Evolutionary conservation across 1,284 basidiomycete genomes (phyloP).

Genomic region (Hemileia vastatrix): DNA sequence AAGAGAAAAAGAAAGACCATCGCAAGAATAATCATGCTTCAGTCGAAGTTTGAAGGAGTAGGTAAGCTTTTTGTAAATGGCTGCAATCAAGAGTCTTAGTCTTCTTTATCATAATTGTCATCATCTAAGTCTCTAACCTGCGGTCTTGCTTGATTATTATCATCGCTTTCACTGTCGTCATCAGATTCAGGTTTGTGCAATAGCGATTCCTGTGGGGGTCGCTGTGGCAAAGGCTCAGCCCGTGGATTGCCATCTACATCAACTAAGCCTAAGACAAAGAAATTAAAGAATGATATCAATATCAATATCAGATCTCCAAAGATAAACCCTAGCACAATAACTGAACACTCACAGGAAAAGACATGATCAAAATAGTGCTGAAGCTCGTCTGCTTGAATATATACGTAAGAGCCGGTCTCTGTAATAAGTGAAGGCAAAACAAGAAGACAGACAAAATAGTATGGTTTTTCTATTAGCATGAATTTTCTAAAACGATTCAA

Average conservation of each 20-base stretch:
- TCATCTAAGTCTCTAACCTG: no score
- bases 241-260: slow-evolving; percentile 22
- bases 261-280: slow-evolving; percentile 19
- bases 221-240: slow-evolving; percentile 15
- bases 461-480: background rate
- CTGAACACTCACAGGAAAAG: slow-evolving; percentile 18
- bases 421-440: background rate
- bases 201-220: slow-evolving; percentile 11
- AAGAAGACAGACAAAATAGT: background rate
- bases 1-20: no score
- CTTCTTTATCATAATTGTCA: no score
- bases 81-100: no score
- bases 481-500: background rate
- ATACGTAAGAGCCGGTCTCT: slow-evolving; percentile 24
- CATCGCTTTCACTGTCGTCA: slow-evolving; percentile 1
- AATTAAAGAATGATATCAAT: no score
- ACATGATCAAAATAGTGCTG: slow-evolving; percentile 24
- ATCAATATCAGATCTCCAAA: no score
- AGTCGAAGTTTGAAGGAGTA: no score
- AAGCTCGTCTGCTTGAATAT: slow-evolving; percentile 23
- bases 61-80: no score
- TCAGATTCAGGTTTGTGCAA: slow-evolving; percentile 4
- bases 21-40: no score
- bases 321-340: no score
- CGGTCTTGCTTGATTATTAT: background rate